Conservation (phyloP, 2,329 filamentous ascomycete species). For the Apiospora marii region DNA sequence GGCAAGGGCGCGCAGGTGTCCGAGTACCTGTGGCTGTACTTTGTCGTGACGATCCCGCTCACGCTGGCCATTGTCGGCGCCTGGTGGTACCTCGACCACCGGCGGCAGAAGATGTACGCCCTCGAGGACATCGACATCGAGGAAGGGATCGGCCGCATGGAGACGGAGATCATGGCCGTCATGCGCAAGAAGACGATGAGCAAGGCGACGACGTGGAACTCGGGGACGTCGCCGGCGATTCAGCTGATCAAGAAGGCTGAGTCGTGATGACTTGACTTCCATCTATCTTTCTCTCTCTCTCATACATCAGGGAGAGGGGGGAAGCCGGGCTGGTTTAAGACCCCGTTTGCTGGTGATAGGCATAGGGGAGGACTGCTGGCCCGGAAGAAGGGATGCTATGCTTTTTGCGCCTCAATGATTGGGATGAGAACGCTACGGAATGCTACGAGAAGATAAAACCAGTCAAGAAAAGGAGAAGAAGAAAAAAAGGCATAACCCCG, state of each 20-base stretch:
- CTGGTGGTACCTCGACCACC: slow-evolving; percentile 63
- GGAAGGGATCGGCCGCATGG: slow-evolving; percentile 63
- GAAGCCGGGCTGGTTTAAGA: neutral
- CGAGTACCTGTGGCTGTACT: slow-evolving; percentile 68
- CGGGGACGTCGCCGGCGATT: slow-evolving; percentile 31
- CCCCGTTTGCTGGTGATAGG: neutral
- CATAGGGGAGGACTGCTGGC: neutral
- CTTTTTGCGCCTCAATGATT: neutral
- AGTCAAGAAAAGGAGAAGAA: too few species aligned
- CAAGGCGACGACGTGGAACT: slow-evolving; percentile 62
- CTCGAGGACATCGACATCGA: slow-evolving; percentile 61
- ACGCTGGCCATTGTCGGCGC: slow-evolving; percentile 61
- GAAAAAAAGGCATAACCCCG: neutral
- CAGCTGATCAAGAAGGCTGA: slow-evolving; percentile 3
- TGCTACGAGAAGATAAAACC: neutral
- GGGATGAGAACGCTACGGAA: neutral
- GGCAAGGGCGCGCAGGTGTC: slow-evolving; percentile 54
- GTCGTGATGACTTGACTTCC: neutral
- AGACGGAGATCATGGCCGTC: slow-evolving; percentile 63
- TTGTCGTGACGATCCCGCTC: slow-evolving; percentile 65
- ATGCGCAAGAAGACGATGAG: slow-evolving; percentile 65
- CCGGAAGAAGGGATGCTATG: neutral
- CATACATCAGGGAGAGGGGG: neutral
- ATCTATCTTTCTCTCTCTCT: too few species aligned
- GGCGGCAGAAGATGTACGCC: slow-evolving; percentile 56